phyloP scores from a whole-genome alignment of 2,329 filamentous ascomycete genomes.

The Fusarium torreyae region DNA sequence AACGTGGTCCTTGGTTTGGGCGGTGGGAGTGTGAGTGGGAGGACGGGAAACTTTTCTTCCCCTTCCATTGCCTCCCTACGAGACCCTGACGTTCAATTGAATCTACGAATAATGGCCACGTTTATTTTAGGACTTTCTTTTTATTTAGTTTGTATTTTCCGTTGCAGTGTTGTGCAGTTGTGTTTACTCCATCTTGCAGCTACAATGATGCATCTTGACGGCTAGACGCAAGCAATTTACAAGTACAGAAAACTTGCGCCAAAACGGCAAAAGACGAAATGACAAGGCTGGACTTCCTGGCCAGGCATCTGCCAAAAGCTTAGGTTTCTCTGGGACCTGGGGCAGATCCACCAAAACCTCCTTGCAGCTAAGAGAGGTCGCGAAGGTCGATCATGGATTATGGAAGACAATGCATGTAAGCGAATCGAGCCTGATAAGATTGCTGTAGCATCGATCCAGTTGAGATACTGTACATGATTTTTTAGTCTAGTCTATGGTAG shows the following conservation, averaged over 20 bases:
- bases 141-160: background rate
- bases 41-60: conserved; percentile 38
- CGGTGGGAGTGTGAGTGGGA: conserved; percentile 38
- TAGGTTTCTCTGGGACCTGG: conserved; percentile 38
- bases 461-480: background rate
- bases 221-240: conserved; percentile 42
- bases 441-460: background rate
- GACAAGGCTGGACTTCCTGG: conserved; percentile 36
- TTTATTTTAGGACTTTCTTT: background rate
- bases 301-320: conserved; percentile 34
- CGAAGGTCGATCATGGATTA: conserved; percentile 32
- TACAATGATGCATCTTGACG: conserved; percentile 27
- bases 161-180: background rate
- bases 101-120: background rate
- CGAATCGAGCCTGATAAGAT: background rate
- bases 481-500: background rate
- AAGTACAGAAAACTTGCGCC: conserved; percentile 33
- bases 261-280: conserved; percentile 40
- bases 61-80: conserved; percentile 18
- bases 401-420: conserved; percentile 24
- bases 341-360: conserved; percentile 43
- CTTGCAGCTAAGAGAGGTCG: conserved; percentile 41
- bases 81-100: conserved; percentile 12
- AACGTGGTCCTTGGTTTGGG: conserved; percentile 44
- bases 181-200: conserved; percentile 4